Percentiles rank a stretch among this genome's conserved stretches.
phyloP scores from a whole-genome alignment of 768 basidiomycete species.

The Suillus spraguei region DNA sequence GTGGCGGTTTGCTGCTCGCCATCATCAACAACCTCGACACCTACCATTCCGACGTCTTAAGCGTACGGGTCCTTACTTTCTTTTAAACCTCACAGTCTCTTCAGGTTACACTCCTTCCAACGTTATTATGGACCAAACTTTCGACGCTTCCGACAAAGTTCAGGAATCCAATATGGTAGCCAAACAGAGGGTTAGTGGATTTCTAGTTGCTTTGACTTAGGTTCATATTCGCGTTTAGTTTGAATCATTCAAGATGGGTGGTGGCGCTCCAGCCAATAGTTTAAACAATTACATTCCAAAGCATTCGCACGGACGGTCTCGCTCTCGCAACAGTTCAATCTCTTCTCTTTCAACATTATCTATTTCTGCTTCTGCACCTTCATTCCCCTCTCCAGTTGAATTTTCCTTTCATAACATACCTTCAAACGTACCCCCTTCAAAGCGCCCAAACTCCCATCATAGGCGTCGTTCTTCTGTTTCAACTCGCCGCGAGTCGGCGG shows the following conservation, averaged over 20 bases:
- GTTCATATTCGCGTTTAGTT: slow-evolving; percentile 46
- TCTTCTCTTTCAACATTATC: slow-evolving; percentile 40
- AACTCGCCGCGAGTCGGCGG: slow-evolving; percentile 86
- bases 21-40: slow-evolving; percentile 23
- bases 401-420: slow-evolving; percentile 30
- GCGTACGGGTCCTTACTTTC: slow-evolving; percentile 37
- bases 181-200: slow-evolving; percentile 42
- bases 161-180: slow-evolving; percentile 38
- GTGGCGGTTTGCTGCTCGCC: slow-evolving; percentile 28
- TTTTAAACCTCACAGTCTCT: slow-evolving; percentile 38
- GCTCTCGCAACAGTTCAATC: slow-evolving; percentile 69
- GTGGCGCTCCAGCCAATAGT: slow-evolving; percentile 36
- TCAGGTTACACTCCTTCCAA: slow-evolving; percentile 37
- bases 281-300: slow-evolving; percentile 39
- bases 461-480: slow-evolving; percentile 86
- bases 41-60: slow-evolving; percentile 20
- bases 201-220: background rate
- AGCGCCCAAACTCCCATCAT: slow-evolving; percentile 77
- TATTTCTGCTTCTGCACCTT: slow-evolving; percentile 40
- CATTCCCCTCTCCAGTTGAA: slow-evolving; percentile 41
- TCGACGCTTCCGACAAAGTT: slow-evolving; percentile 27
- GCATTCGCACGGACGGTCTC: slow-evolving; percentile 45
- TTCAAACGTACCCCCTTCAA: slow-evolving; percentile 35
- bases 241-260: slow-evolving; percentile 73
- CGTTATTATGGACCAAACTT: slow-evolving; percentile 42